phyloP scores from a whole-genome alignment of 2,329 filamentous ascomycete species.

The Lasiodiplodia theobromae region DNA sequence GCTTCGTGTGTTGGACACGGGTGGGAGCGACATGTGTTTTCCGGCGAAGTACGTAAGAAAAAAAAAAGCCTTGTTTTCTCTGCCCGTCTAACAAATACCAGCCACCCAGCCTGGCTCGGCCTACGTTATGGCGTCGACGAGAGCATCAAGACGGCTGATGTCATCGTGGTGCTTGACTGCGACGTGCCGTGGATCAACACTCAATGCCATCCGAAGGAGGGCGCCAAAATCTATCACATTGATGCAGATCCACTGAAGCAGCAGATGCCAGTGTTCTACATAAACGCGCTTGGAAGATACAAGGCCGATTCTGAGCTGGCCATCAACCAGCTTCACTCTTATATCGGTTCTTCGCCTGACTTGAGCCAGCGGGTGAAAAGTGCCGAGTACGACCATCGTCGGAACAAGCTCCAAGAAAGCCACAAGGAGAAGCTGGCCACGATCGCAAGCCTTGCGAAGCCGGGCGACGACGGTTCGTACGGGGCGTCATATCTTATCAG shows the following conservation, averaged over 20 bases:
- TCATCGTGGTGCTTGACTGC: conserved; percentile 85
- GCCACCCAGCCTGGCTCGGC: conserved; percentile 66
- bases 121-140: conserved; percentile 77
- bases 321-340: conserved; percentile 72
- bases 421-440: conserved; percentile 66
- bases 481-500: conserved; percentile 65
- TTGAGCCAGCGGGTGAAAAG: conserved; percentile 52
- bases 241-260: conserved; percentile 73
- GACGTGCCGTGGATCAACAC: conserved; percentile 96
- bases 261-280: conserved; percentile 66
- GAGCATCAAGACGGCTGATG: conserved; percentile 76
- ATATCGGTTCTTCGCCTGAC: conserved; percentile 59
- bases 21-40: conserved; percentile 83
- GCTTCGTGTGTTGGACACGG: conserved; percentile 75
- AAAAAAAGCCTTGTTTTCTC: background rate
- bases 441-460: conserved; percentile 65
- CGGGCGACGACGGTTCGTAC: conserved; percentile 68
- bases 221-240: conserved; percentile 68
- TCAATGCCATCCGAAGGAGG: conserved; percentile 64
- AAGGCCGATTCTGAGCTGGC: conserved; percentile 61
- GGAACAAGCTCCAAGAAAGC: conserved; percentile 62
- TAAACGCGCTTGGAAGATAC: conserved; percentile 60
- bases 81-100: conserved; percentile 4
- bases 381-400: conserved; percentile 54
- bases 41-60: conserved; percentile 52